Conservation (phyloP, 2,329 filamentous ascomycete genomes). For the Sclerotinia spermophila region DNA sequence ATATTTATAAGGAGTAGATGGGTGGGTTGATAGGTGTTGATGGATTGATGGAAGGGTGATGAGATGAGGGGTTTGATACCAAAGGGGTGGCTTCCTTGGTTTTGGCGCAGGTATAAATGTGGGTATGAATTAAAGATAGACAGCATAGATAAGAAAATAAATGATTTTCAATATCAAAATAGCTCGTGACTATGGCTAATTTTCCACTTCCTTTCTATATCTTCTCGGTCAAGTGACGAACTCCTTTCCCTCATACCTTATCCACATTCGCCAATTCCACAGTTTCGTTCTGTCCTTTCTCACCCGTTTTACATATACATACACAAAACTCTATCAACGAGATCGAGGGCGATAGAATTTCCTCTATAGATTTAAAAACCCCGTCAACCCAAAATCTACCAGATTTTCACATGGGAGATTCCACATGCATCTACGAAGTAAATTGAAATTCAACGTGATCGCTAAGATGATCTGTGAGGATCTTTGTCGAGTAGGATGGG, state of each 20-base stretch:
- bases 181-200: no score
- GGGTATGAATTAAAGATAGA: not conserved
- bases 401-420: no score
- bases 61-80: not conserved
- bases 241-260: not conserved
- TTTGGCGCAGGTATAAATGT: not conserved
- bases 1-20: conserved; percentile 11
- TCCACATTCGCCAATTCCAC: not conserved
- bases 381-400: no score
- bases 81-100: not conserved
- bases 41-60: not conserved
- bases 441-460: no score
- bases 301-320: not conserved
- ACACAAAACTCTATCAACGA: no score
- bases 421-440: no score
- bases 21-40: not conserved
- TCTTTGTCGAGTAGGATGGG: no score
- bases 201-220: no score
- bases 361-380: no score
- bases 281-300: not conserved
- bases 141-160: not conserved
- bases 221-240: not conserved
- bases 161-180: not conserved
- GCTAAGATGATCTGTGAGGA: no score
- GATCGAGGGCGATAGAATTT: no score